Conservation (phyloP, 2,329 filamentous ascomycete genomes). For the Fusarium circinatum region DNA sequence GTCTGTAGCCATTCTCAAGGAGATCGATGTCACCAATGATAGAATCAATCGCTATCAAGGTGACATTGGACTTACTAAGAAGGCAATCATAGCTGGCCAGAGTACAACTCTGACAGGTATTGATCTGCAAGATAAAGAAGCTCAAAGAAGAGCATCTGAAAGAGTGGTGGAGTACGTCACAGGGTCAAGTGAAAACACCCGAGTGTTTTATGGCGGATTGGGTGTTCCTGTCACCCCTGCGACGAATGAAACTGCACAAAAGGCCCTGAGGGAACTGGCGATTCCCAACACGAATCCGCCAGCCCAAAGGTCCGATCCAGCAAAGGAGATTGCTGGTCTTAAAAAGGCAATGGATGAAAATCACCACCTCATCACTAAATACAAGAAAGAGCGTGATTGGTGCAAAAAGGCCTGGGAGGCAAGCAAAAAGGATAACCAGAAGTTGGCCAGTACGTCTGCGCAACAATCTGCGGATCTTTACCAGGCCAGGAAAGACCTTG, state of each 20-base stretch:
- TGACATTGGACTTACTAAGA: not conserved
- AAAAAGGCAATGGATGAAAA: not conserved
- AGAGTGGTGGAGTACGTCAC: not conserved
- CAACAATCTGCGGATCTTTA: not conserved
- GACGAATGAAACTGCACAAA: not conserved
- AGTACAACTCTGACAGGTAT: not conserved
- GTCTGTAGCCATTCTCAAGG: not conserved
- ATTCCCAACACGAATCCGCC: not conserved
- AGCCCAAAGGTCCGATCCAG: not conserved
- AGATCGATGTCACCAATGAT: not conserved
- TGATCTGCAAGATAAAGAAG: not conserved
- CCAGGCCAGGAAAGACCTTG: not conserved
- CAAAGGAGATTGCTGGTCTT: not conserved
- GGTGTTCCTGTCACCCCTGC: not conserved
- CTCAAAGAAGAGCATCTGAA: not conserved
- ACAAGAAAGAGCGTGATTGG: not conserved
- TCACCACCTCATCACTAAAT: not conserved
- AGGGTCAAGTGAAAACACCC: not conserved
- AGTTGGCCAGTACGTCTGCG: rapidly evolving
- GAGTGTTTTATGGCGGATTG: not conserved
- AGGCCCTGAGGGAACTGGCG: not conserved
- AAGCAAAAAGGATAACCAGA: rapidly evolving
- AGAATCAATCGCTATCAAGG: not conserved
- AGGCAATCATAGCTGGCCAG: not conserved
- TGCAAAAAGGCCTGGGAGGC: not conserved